Evolutionary conservation across 495 filamentous ascomycete genomes (phyloP).

Genomic region (Penicillium cinerascens): DNA sequence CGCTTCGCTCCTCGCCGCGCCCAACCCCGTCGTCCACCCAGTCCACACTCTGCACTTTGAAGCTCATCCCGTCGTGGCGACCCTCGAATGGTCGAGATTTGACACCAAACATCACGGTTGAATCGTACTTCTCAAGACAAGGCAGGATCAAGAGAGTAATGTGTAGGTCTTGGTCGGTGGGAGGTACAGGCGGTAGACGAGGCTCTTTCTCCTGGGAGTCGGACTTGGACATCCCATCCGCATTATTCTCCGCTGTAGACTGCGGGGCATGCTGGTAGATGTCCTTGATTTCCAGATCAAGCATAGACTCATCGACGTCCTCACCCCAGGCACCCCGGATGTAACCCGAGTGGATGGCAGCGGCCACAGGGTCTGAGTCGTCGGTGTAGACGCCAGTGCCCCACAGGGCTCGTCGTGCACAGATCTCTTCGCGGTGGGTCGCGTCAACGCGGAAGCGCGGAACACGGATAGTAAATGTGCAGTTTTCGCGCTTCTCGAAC

Average conservation of each 20-base stretch:
- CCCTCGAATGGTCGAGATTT: constrained; percentile 69
- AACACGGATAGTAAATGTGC: constrained; percentile 82
- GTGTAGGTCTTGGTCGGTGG: constrained; percentile 67
- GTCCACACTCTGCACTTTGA: constrained; percentile 69
- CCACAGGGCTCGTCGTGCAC: constrained; percentile 74
- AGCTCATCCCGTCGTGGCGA: constrained; percentile 83
- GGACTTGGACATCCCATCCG: constrained; percentile 5
- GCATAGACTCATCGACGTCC: constrained; percentile 63
- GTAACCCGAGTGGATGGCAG: constrained; percentile 90
- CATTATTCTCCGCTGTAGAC: constrained; percentile 20
- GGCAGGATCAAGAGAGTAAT: constrained; percentile 83
- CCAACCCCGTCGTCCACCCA: constrained; percentile 75
- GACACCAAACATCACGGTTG: constrained; percentile 71
- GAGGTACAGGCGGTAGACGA: constrained; percentile 37
- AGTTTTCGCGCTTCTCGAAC: constrained; percentile 83
- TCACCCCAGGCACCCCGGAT: constrained; percentile 83
- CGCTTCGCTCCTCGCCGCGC: constrained; percentile 61
- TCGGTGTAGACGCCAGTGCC: constrained; percentile 93
- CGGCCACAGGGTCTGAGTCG: constrained; percentile 89
- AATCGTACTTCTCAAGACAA: constrained; percentile 67
- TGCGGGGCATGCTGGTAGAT: constrained; percentile 38
- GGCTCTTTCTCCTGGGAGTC: constrained; percentile 30
- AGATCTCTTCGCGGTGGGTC: constrained; percentile 74
- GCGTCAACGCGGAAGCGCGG: constrained; percentile 71
- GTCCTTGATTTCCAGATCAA: constrained; percentile 59